Conservation (phyloP, 1,284 basidiomycete species). For the Ceratobasidium sp. region DNA sequence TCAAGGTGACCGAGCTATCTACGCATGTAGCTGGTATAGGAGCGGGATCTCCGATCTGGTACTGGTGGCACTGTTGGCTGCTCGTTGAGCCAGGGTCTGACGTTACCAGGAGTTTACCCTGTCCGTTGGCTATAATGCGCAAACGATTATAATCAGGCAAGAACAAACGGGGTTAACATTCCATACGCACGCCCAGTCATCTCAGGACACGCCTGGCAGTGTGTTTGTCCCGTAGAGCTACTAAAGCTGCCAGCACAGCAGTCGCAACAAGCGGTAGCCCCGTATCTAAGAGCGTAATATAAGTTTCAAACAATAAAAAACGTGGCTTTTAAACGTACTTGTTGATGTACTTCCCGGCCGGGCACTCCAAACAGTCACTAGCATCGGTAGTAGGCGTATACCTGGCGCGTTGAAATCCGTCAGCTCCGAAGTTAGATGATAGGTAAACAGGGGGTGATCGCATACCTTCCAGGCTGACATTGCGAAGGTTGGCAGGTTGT, state of each 20-base stretch:
- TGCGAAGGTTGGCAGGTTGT: conserved; percentile 16
- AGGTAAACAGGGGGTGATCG: no score
- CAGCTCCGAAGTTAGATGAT: not conserved
- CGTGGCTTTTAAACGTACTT: not conserved
- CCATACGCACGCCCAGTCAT: conserved; percentile 6
- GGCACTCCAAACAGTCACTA: conserved; percentile 14
- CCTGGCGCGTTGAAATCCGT: not conserved
- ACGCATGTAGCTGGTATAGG: conserved; percentile 17
- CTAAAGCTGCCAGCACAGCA: conserved; percentile 36
- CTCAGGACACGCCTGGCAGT: conserved; percentile 25
- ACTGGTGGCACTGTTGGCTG: conserved; percentile 9
- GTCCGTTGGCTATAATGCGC: conserved; percentile 16
- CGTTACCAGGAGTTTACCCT: conserved; percentile 26
- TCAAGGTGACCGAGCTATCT: conserved; percentile 20
- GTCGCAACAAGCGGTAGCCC: conserved; percentile 24
- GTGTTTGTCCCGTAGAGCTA: conserved; percentile 26
- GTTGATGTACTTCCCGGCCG: conserved; percentile 24
- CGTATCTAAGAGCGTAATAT: not conserved
- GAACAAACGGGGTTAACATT: no score
- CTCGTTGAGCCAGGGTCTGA: conserved; percentile 15
- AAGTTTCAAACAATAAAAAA: not conserved
- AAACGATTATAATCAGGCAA: no score
- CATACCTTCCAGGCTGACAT: conserved; percentile 31
- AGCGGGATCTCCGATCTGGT: conserved; percentile 12
- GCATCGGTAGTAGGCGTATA: conserved; percentile 2